phyloP scores from a whole-genome alignment of 2,329 filamentous ascomycete species.

The Cordyceps cateniannulata region DNA sequence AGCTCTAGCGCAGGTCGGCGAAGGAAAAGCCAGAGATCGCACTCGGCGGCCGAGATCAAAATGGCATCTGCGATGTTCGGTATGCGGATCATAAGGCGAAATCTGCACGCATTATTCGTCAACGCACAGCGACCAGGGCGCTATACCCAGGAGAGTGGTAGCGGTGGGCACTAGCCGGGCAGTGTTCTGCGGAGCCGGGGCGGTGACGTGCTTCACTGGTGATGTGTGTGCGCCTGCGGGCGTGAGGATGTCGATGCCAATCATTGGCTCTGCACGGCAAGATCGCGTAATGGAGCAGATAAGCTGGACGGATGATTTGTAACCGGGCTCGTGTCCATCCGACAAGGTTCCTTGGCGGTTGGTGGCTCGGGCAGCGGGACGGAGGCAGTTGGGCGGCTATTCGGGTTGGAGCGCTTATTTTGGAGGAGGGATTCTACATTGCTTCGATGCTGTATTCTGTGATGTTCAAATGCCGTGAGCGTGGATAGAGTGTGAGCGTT shows the following conservation, averaged over 20 bases:
- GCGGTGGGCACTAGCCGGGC: background rate
- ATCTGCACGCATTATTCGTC: conserved; percentile 7
- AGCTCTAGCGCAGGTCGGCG: background rate
- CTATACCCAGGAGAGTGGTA: conserved; percentile 4
- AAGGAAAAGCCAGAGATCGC: background rate
- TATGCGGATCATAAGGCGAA: conserved; percentile 3
- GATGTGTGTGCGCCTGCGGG: no score
- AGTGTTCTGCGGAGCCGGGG: background rate
- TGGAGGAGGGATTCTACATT: no score
- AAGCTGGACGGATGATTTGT: background rate
- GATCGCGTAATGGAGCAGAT: background rate
- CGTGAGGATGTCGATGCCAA: conserved; percentile 1
- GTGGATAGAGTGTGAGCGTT: no score
- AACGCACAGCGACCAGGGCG: background rate
- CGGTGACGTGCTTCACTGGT: conserved; percentile 5
- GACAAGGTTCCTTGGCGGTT: background rate
- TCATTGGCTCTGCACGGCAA: background rate
- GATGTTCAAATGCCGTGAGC: no score
- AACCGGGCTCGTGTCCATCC: background rate
- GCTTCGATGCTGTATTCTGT: no score
- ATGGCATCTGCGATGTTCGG: background rate
- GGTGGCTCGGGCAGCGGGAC: background rate
- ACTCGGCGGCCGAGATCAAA: background rate
- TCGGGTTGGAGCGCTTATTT: background rate
- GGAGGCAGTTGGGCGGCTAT: background rate